Conservation (phyloP, 495 filamentous ascomycete species). For the Tuber magnatum region DNA sequence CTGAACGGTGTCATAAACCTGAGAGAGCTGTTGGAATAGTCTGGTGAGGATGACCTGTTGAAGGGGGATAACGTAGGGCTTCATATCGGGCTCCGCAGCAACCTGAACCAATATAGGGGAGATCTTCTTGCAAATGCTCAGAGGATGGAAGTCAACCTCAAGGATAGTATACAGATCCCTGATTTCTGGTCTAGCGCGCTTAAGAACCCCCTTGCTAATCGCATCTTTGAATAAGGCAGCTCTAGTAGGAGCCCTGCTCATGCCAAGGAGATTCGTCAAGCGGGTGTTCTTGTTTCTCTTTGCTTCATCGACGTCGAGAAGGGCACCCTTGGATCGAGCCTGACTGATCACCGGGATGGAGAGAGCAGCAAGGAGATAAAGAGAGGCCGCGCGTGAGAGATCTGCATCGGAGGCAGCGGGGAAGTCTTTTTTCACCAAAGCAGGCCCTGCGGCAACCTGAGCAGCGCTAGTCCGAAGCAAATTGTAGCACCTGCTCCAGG, state of each 20-base stretch:
- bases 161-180: conserved; percentile 95
- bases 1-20: conserved; percentile 97
- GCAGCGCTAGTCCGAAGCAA: conserved; percentile 85
- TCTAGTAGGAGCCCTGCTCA: conserved; percentile 80
- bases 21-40: conserved; percentile 96
- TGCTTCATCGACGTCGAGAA: conserved; percentile 93
- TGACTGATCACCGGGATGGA: conserved; percentile 99
- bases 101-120: conserved; percentile 92
- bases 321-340: conserved; percentile 84
- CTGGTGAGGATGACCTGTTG: conserved; percentile 98
- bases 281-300: conserved; percentile 98
- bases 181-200: conserved; percentile 86
- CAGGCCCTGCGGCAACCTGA: conserved; percentile 72
- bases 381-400: conserved; percentile 79
- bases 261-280: conserved; percentile 89
- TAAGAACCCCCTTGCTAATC: conserved; percentile 84
- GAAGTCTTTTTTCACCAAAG: conserved; percentile 81
- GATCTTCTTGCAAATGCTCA: conserved; percentile 98
- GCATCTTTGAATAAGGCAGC: conserved; percentile 90
- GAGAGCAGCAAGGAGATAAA: conserved; percentile 90
- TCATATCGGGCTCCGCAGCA: conserved; percentile 89
- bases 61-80: conserved; percentile 86
- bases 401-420: conserved; percentile 82
- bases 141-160: conserved; percentile 96
- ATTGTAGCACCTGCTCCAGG: conserved; percentile 95